These are phyloP conservation scores for Mycena chlorophos DNA, from an alignment of 768 basidiomycete genomes.

Conservation along the genomic window DNA sequence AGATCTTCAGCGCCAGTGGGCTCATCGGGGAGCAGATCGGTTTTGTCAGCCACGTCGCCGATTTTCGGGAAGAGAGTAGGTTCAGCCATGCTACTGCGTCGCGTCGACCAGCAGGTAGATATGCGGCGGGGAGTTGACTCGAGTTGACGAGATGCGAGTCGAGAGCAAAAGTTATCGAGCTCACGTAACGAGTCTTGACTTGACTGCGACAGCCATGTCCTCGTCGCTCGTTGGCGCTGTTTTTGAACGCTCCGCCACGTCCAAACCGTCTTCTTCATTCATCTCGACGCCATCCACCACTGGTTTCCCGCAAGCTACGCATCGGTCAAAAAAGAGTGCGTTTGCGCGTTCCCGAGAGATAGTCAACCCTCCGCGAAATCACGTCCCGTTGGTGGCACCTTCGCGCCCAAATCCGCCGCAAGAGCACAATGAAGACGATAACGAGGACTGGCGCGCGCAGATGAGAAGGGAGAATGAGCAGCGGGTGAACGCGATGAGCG, in stretches of 20 bases:
- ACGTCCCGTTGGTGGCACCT: slow-evolving; percentile 31
- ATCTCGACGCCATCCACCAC: slow-evolving; percentile 29
- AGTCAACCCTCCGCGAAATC: slow-evolving; percentile 24
- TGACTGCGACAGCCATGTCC: slow-evolving; percentile 1
- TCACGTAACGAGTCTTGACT: background rate
- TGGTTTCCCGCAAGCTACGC: slow-evolving; percentile 66
- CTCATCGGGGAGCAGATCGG: slow-evolving; percentile 38
- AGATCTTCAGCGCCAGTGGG: slow-evolving; percentile 38
- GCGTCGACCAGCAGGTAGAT: background rate
- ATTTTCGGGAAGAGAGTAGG: slow-evolving; percentile 52
- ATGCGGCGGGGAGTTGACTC: background rate
- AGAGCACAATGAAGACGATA: slow-evolving; percentile 16
- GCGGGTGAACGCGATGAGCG: slow-evolving; percentile 65
- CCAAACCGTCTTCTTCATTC: slow-evolving; percentile 29
- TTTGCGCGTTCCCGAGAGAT: slow-evolving; percentile 54
- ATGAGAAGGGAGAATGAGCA: slow-evolving; percentile 68
- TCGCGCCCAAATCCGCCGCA: slow-evolving; percentile 1
- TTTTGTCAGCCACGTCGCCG: slow-evolving; percentile 48
- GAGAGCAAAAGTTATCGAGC: background rate
- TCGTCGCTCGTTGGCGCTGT: slow-evolving; percentile 46
- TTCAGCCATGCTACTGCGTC: slow-evolving; percentile 24
- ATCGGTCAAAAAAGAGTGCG: slow-evolving; percentile 62
- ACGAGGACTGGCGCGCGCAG: slow-evolving; percentile 52
- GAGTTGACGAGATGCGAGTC: background rate
- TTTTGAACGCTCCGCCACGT: slow-evolving; percentile 43